Evolutionary conservation across 2,329 filamentous ascomycete genomes (phyloP).

Genomic region (Pseudocercospora vitis): DNA sequence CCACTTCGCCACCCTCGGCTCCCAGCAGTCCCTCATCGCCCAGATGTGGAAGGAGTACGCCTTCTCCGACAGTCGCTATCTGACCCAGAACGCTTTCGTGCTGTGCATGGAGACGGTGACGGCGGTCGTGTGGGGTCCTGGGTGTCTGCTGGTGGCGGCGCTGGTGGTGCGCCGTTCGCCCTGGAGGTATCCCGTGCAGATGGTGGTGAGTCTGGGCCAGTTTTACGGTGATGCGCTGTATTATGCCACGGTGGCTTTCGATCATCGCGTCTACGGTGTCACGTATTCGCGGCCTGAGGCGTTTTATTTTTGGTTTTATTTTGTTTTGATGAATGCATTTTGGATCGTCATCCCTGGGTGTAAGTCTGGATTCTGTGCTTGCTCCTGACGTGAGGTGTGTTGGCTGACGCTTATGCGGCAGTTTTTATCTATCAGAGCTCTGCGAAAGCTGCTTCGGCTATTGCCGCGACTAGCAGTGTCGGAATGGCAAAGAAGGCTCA

Average conservation of each 20-base stretch:
- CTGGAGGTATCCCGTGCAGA: constrained; percentile 59
- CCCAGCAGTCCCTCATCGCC: constrained; percentile 70
- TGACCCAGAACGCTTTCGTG: constrained; percentile 79
- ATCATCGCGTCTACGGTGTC: constrained; percentile 55
- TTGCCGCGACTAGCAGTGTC: constrained; percentile 25
- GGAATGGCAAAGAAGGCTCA: constrained; percentile 30
- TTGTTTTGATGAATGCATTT: constrained; percentile 65
- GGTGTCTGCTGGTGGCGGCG: constrained; percentile 58
- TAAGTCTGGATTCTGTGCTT: too few species aligned
- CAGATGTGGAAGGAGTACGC: constrained; percentile 91
- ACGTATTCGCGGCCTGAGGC: constrained; percentile 62
- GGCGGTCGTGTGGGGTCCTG: constrained; percentile 66
- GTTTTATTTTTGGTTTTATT: constrained; percentile 67
- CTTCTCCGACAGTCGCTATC: constrained; percentile 80
- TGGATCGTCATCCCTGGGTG: constrained; percentile 63
- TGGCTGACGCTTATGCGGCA: constrained; percentile 21
- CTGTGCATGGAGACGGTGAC: constrained; percentile 86
- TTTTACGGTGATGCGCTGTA: constrained; percentile 65
- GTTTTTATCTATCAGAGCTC: constrained; percentile 34
- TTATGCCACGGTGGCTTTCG: constrained; percentile 63
- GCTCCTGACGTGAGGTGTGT: too few species aligned
- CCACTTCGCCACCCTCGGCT: constrained; percentile 65
- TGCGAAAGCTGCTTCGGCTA: constrained; percentile 26
- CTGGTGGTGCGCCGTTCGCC: constrained; percentile 56
- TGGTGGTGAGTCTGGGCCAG: constrained; percentile 62